Evolutionary conservation across 352 stramenopile species (phyloP), one percentile per base, ranked within the genome.

Genomic region (Phytophthora pistaciae): DNA sequence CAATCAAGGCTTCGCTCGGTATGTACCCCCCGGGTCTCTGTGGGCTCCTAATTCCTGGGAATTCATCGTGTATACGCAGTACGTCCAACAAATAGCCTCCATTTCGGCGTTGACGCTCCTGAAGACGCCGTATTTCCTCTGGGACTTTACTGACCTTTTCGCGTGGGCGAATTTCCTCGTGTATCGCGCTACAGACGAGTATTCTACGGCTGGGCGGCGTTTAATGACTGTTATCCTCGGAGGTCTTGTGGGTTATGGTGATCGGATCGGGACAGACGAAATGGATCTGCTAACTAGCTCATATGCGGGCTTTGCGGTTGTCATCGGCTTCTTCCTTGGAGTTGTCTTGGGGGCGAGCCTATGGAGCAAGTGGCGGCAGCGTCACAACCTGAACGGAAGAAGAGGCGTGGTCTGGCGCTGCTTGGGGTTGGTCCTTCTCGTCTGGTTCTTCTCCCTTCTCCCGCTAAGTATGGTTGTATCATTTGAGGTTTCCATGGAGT

Each of bases 1-100:
- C 8, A 84, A 90, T 54, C 56, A 70, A 1, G 67, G 44, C 72
- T 60, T 67, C 48, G 25, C 20, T 36, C 46, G 29, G 11, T 48
- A 63, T 60, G 55, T 64, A 46, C 54, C 13, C 61, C 20, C 16
- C 42, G 48, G 56, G 10, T 63, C 70, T 9, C 18, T 65, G 21
- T 90, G 78, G 82, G 73, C 75, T 18, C 85, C 83, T 3, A 92
- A 92, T 56, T 70, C 82, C 3, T 92, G 83, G 82, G 85, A 92
- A 56, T 83, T 90, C 55, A 57, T 83, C 6, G 25, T 83, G 23
- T 90, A 88, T 58, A 59, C 73, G 6, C 75, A 68, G 3, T 88
- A 87, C 56, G 57, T 92, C 27, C 85, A 92, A 71, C 81, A 88
- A 40, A 77, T 91, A 60, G 65, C 74, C 13, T 68, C 66, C 13